Evolutionary conservation across 1,284 basidiomycete genomes (phyloP).

Genomic region (Leccinum subatratum): DNA sequence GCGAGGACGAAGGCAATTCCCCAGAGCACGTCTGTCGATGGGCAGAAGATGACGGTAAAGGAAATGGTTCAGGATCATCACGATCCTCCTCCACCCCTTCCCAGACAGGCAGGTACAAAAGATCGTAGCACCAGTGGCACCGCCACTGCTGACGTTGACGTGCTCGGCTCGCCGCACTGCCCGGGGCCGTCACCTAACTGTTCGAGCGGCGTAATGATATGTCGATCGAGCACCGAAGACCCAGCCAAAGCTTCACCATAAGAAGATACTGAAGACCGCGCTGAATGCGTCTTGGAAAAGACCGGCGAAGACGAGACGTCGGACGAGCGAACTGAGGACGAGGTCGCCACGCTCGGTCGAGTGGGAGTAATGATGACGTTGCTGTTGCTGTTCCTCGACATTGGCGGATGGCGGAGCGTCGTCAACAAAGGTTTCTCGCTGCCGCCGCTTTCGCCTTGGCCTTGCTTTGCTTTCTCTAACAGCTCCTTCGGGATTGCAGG

Average conservation of each 20-base stretch:
- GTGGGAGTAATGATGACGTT: conserved; percentile 16
- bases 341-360: conserved; percentile 40
- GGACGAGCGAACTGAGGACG: conserved; percentile 54
- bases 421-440: conserved; percentile 19
- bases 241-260: conserved; percentile 39
- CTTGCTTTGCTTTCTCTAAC: conserved; percentile 11
- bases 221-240: conserved; percentile 35
- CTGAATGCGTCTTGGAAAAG: conserved; percentile 46
- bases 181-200: conserved; percentile 30
- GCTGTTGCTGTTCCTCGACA: neutral
- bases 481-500: conserved; percentile 51
- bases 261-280: conserved; percentile 55
- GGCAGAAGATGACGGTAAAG: conserved; percentile 5
- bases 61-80: conserved; percentile 9
- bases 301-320: conserved; percentile 50
- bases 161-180: conserved; percentile 2
- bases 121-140: neutral
- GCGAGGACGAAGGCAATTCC: conserved; percentile 5
- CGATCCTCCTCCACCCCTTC: neutral
- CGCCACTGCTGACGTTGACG: neutral
- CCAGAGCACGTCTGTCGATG: conserved; percentile 8
- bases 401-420: conserved; percentile 2
- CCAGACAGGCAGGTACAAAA: neutral
- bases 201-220: conserved; percentile 52
- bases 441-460: conserved; percentile 12